Conservation (phyloP, 805 yeast genomes). For the Wickerhamomyces bisporus region DNA sequence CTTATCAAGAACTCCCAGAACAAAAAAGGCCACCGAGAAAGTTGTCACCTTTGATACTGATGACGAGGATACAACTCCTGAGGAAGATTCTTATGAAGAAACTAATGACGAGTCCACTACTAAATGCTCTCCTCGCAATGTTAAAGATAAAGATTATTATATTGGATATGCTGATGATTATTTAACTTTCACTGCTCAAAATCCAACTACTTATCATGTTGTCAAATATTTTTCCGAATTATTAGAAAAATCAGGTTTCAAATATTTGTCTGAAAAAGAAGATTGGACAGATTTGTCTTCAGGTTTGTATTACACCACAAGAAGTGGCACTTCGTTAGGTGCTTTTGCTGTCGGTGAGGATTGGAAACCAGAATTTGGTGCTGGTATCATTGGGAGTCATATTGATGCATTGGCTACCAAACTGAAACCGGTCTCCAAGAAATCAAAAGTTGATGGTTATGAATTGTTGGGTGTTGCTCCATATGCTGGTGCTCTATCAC, state of each 20-base stretch:
- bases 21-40: not conserved
- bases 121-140: not conserved
- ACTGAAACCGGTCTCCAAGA: constrained; percentile 68
- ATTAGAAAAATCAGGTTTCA: constrained; percentile 57
- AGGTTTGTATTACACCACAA: constrained; percentile 59
- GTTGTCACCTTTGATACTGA: constrained; percentile 21
- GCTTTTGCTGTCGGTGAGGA: constrained; percentile 67
- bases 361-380: constrained; percentile 62
- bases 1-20: not conserved
- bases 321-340: constrained; percentile 63
- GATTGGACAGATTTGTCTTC: constrained; percentile 31
- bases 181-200: constrained; percentile 63
- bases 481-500: constrained; percentile 65
- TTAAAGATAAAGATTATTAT: constrained; percentile 20
- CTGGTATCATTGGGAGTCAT: constrained; percentile 71
- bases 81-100: constrained; percentile 16
- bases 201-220: constrained; percentile 76
- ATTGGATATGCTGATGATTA: constrained; percentile 41
- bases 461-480: constrained; percentile 81
- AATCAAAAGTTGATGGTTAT: constrained; percentile 61
- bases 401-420: constrained; percentile 65
- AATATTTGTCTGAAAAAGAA: constrained; percentile 56
- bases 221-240: constrained; percentile 44
- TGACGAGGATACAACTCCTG: constrained; percentile 17
- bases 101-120: constrained; percentile 1